Percentiles rank a stretch among this genome's conserved stretches.
Evolutionary conservation across 306 rosid species (phyloP).

Genomic region (Lathyrus tuberosus): DNA sequence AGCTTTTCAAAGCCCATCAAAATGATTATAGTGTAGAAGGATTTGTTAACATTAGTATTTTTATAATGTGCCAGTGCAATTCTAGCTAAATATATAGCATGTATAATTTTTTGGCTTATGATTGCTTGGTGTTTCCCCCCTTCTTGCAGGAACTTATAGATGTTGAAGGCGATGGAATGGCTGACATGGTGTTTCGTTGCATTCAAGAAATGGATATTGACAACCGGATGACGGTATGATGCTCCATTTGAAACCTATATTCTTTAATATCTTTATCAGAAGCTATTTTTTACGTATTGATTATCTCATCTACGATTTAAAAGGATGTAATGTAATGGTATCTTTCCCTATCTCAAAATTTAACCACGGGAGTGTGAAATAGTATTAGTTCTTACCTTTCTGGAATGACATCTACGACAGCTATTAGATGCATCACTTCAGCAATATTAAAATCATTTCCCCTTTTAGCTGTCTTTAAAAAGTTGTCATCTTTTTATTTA

Average conservation of each 20-base stretch:
- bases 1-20: conserved; percentile 11
- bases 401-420: conserved; percentile 27
- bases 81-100: conserved; percentile 18
- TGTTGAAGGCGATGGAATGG: conserved; percentile 99
- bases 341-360: conserved; percentile 25
- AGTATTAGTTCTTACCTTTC: conserved; percentile 9
- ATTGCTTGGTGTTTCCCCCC: conserved; percentile 26
- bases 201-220: conserved; percentile 99
- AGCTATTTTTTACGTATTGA: not conserved
- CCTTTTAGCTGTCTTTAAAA: conserved; percentile 2
- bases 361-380: conserved; percentile 3
- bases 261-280: conserved; percentile 15
- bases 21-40: conserved; percentile 12
- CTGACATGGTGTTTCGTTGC: conserved; percentile 99
- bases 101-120: conserved; percentile 27
- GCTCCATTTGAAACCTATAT: conserved; percentile 32
- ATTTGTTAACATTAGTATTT: not conserved
- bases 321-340: conserved; percentile 30
- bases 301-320: conserved; percentile 30
- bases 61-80: conserved; percentile 10
- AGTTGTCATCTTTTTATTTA: not conserved
- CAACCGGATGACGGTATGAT: conserved; percentile 91
- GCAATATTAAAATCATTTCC: conserved; percentile 19
- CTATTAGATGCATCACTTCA: conserved; percentile 23
- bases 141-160: conserved; percentile 87